Evolutionary conservation across 352 stramenopile genomes (phyloP).

Genomic region (Phytopythium chamaehyphon): DNA sequence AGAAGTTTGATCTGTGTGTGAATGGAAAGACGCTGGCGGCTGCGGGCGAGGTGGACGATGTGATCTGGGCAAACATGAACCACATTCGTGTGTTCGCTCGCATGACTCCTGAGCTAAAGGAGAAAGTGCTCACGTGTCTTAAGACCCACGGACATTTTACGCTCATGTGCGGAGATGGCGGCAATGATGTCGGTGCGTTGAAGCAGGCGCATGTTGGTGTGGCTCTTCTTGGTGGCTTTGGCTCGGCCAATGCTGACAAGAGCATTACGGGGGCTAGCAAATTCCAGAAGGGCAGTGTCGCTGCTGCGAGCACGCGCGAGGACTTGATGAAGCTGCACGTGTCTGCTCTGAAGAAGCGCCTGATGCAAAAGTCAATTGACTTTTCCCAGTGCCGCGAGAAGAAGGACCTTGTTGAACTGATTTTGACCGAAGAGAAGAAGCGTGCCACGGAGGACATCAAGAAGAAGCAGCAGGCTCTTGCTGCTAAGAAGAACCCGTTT

Average conservation of each 20-base stretch:
- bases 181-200: conserved; percentile 96
- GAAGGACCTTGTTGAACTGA: conserved; percentile 75
- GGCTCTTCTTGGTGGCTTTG: conserved; percentile 74
- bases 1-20: conserved; percentile 86
- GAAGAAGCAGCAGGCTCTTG: conserved; percentile 46
- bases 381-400: conserved; percentile 70
- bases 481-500: conserved; percentile 49
- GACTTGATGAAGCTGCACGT: conserved; percentile 84
- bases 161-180: conserved; percentile 98
- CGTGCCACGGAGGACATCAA: conserved; percentile 50
- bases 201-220: conserved; percentile 91
- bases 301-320: conserved; percentile 45
- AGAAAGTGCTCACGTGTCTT: conserved; percentile 93
- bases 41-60: conserved; percentile 74
- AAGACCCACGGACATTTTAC: conserved; percentile 91
- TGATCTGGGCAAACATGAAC: conserved; percentile 78
- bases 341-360: conserved; percentile 81
- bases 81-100: conserved; percentile 94
- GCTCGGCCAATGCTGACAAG: conserved; percentile 85
- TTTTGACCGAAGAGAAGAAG: conserved; percentile 62
- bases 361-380: conserved; percentile 66
- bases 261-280: conserved; percentile 73
- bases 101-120: conserved; percentile 96
- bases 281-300: conserved; percentile 63
- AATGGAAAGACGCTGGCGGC: conserved; percentile 71